Evolutionary conservation across 805 yeast genomes (phyloP), one percentile per base, ranked within the genome.

Genomic region (Candida easanensis): DNA sequence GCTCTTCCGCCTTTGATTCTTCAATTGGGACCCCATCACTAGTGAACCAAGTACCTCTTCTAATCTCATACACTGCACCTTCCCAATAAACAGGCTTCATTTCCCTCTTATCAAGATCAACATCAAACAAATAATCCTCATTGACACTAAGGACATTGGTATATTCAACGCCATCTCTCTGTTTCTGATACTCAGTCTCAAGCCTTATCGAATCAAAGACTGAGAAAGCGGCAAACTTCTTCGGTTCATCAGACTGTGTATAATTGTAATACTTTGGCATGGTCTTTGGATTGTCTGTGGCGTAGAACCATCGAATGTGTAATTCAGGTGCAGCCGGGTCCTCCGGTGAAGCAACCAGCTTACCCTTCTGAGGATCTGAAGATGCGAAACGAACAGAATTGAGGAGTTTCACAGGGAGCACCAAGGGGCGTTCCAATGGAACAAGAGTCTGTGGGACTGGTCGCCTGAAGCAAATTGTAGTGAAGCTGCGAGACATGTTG

Each of bases 31-130:
- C 55, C 1, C 79, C 78, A 39, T 76, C 76, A 9, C 74, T 58
- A 28, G 70, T 65, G 59, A 88, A 88, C 98, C 98, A 91, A 1
- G 80, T 61, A 1, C 96, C 96, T 42, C 97, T 67, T 36, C 96
- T 70, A 1, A 91, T 84, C 46, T 86, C 89, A 58, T 81, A 91
- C 0, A 69, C 65, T 0, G 97, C 93, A 1, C 97, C 97, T 7
- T 79, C 80, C 97, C 97, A 91, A 60, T 81, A 91, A 0, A 82
- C 74, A 0, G 98, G 95, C 3, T 64, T 51, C 54, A 90, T 61
- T 38, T 71, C 72, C 62, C 80, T 71, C 6, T 65, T 62, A 0
- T 57, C 49, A 17, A 91, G 47, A 54, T 88, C 79, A 5, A 88
- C 96, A 54, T 80, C 78, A 54, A 85, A 86, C 20, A 91, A 66